phyloP scores from a whole-genome alignment of 108 stramenopile species.

The Cyclotella distinguenda region DNA sequence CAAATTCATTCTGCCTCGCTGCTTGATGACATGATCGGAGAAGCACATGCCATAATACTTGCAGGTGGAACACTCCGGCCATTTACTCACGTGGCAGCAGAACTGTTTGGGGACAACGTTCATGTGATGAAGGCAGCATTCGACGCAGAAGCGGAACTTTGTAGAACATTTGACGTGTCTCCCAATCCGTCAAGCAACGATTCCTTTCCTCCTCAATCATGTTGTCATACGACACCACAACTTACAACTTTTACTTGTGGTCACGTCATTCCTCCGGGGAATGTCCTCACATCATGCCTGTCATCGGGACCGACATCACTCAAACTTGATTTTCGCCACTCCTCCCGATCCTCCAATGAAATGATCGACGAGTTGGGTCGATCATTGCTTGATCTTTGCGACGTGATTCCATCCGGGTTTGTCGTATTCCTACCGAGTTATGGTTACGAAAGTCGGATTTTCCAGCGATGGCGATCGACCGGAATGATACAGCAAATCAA shows the following conservation, averaged over 20 bases:
- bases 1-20: slow-evolving; percentile 86
- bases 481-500: slow-evolving; percentile 61
- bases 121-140: slow-evolving; percentile 44
- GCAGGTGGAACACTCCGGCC: slow-evolving; percentile 98
- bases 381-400: slow-evolving; percentile 66
- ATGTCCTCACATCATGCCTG: slow-evolving; percentile 43
- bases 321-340: slow-evolving; percentile 86
- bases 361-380: slow-evolving; percentile 84
- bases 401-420: slow-evolving; percentile 80
- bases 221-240: slow-evolving; percentile 27
- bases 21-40: slow-evolving; percentile 70
- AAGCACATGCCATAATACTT: slow-evolving; percentile 90
- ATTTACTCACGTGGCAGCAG: slow-evolving; percentile 81
- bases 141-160: slow-evolving; percentile 43
- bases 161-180: slow-evolving; percentile 11
- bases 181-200: not conserved
- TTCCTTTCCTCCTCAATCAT: slow-evolving; percentile 17
- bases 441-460: slow-evolving; percentile 80
- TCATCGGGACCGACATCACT: slow-evolving; percentile 50
- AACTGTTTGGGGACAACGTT: slow-evolving; percentile 71
- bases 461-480: slow-evolving; percentile 73
- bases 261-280: slow-evolving; percentile 82
- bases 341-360: slow-evolving; percentile 45
- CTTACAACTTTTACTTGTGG: slow-evolving; percentile 91
- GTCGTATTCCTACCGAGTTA: slow-evolving; percentile 96